These are phyloP conservation scores for Epichloe sp. DNA, from an alignment of 2,329 filamentous ascomycete species.

Conservation along the genomic window DNA sequence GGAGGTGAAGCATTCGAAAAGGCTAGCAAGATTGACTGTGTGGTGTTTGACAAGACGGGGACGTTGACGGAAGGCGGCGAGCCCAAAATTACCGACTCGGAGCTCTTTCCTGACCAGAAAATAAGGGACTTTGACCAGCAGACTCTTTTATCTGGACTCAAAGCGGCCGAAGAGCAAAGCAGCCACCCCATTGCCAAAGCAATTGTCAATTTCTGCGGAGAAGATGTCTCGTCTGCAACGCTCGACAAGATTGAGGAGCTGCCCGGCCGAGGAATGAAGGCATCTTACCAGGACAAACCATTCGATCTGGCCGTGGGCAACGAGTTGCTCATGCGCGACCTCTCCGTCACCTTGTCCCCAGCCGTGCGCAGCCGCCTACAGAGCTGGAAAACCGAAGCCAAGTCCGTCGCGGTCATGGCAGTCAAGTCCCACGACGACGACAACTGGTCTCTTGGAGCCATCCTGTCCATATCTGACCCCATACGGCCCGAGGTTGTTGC, in stretches of 20 bases:
- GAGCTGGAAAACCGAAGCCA: slow-evolving; percentile 48
- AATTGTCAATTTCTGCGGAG: slow-evolving; percentile 47
- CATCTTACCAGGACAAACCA: slow-evolving; percentile 27
- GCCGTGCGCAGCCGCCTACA: slow-evolving; percentile 26
- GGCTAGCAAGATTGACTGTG: slow-evolving; percentile 61
- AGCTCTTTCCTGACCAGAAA: slow-evolving; percentile 23
- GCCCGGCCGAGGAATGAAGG: slow-evolving; percentile 58
- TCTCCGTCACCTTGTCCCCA: slow-evolving; percentile 26
- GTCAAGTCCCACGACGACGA: slow-evolving; percentile 17
- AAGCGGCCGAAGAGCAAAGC: slow-evolving; percentile 55
- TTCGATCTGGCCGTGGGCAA: slow-evolving; percentile 56
- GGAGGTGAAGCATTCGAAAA: slow-evolving; percentile 80
- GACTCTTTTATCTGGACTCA: slow-evolving; percentile 39
- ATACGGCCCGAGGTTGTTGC: slow-evolving; percentile 58
- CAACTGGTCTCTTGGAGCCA: slow-evolving; percentile 41
- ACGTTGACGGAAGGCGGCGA: slow-evolving; percentile 65
- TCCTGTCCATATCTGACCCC: slow-evolving; percentile 69
- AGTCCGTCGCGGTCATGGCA: slow-evolving; percentile 50
- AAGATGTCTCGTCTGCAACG: slow-evolving; percentile 17
- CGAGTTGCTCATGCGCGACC: slow-evolving; percentile 50
- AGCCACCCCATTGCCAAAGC: slow-evolving; percentile 64
- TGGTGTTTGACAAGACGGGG: slow-evolving; percentile 84
- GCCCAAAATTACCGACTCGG: slow-evolving; percentile 50
- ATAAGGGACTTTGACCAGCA: slow-evolving; percentile 13
- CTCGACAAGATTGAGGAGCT: slow-evolving; percentile 46